These are phyloP conservation scores for Physcomitrium patens DNA, from an alignment of 225 moss, liverwort and hornwort genomes.

Conservation along the genomic window DNA sequence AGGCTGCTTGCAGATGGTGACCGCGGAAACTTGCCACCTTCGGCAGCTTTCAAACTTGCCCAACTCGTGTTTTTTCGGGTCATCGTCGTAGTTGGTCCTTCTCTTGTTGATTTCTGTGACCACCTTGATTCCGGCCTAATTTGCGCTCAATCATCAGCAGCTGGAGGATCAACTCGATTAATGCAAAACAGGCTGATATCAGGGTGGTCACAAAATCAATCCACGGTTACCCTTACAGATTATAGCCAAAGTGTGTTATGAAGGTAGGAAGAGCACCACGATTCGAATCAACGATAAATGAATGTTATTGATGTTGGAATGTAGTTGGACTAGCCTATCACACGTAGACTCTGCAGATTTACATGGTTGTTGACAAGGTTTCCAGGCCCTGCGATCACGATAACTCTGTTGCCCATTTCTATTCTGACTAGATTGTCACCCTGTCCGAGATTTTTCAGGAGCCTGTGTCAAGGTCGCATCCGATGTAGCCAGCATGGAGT, in stretches of 20 bases:
- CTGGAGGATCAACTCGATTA: constrained; percentile 30
- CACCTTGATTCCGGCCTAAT: constrained; percentile 73
- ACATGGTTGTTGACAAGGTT: too few relatives aligned
- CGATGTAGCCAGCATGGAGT: too few relatives aligned
- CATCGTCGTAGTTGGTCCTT: background rate
- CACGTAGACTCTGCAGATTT: too few relatives aligned
- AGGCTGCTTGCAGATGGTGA: too few relatives aligned
- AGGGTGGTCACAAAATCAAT: constrained; percentile 48
- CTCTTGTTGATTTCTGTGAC: constrained; percentile 46
- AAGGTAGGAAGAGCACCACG: background rate
- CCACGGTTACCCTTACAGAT: background rate
- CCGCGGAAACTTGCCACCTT: background rate
- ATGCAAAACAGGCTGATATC: constrained; percentile 62
- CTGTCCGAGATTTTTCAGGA: too few relatives aligned
- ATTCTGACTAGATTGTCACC: too few relatives aligned
- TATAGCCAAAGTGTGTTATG: background rate
- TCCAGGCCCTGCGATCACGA: too few relatives aligned
- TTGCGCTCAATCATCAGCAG: constrained; percentile 38
- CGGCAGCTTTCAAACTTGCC: background rate
- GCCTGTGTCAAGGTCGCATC: too few relatives aligned
- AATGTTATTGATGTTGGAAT: too few relatives aligned
- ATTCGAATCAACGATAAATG: too few relatives aligned
- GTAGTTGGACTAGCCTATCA: too few relatives aligned
- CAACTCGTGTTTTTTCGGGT: background rate
- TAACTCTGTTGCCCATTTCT: too few relatives aligned